Evolutionary conservation across 768 basidiomycete species (phyloP).

Genomic region (Termitomyces sp.): DNA sequence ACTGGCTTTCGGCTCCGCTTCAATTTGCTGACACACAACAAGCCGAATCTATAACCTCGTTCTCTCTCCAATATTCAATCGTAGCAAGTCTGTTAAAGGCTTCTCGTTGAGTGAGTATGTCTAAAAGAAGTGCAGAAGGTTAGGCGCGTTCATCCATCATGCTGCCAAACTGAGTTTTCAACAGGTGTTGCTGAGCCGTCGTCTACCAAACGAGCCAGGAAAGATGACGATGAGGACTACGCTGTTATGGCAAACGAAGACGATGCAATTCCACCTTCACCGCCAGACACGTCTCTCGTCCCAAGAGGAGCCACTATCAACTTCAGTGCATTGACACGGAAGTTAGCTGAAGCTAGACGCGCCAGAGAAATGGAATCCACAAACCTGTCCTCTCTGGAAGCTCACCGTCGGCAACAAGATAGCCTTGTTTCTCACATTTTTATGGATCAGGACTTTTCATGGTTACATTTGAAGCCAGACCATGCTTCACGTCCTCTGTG

Average conservation of each 20-base stretch:
- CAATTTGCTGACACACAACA: constrained; percentile 20
- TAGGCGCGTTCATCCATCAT: constrained; percentile 9
- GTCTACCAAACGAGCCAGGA: constrained; percentile 42
- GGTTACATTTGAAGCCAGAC: constrained; percentile 84
- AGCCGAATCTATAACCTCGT: background rate
- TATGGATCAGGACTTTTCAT: constrained; percentile 82
- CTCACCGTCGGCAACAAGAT: constrained; percentile 72
- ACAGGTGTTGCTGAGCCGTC: constrained; percentile 23
- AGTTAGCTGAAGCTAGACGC: constrained; percentile 62
- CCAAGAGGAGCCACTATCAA: constrained; percentile 82
- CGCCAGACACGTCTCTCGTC: constrained; percentile 51
- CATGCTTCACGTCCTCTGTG: constrained; percentile 91
- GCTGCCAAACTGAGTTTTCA: background rate
- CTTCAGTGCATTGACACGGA: constrained; percentile 78
- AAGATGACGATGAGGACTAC: constrained; percentile 51
- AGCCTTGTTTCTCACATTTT: constrained; percentile 79
- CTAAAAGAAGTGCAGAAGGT: constrained; percentile 40
- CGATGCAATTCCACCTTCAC: constrained; percentile 50
- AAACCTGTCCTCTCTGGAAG: constrained; percentile 53
- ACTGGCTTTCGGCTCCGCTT: constrained; percentile 32
- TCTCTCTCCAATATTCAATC: background rate
- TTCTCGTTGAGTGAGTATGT: constrained; percentile 19
- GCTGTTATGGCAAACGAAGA: constrained; percentile 57
- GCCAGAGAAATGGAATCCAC: constrained; percentile 37
- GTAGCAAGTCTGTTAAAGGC: background rate